Evolutionary conservation across 73 alveolate species (phyloP), one percentile per base, ranked within the genome.

Genomic region (Symbiodinium pilosum): DNA sequence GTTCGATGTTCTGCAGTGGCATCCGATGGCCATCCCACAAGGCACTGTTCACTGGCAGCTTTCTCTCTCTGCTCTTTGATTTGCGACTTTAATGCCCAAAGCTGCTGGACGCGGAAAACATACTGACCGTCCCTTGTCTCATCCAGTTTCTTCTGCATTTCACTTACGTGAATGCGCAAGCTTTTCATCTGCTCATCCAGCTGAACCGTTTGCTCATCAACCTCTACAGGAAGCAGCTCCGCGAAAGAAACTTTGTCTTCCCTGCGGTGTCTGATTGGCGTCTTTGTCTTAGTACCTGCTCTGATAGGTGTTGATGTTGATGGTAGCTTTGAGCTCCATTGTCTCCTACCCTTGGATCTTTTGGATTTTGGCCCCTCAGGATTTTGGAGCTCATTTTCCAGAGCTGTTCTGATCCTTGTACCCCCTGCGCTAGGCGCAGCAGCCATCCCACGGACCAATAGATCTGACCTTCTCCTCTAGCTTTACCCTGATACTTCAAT

Each of bases 1-100:
- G 92, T 59, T 39, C 92, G 43, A 64, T 83, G 92, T 21, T 64
- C 26, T 18, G 92, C 92, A 11, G 92, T 83, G 26, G 92, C 92
- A 18, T 20, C 59, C 26, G 92, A 38, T 1, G 92, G 92, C 92
- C 92, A 83, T 30, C 92, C 92, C 43, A 83, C 92, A 30, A 83
- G 41, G 71, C 92, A 83, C n/a, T 42, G 71, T 42, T 83, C 71
- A 30, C 42, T 83, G 41, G 92, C 44, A 12, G 71, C 71, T 83
- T 42, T 83, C 71, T 83, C 92, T 41, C 69, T 11, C 28, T 83
- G 92, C 92, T 83, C 92, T 41, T 28, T 38, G 41, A 83, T 69
- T 41, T 83, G 92, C 43, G 92, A 30, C 26, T 83, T 38, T 47
- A 42, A 69, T 83, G 92, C 92, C 92, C 92, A 83, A 7, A 83